Percentiles rank a stretch among this genome's conserved stretches.
Evolutionary conservation across 768 basidiomycete species (phyloP).

Genomic region (Kondoa subrosea): DNA sequence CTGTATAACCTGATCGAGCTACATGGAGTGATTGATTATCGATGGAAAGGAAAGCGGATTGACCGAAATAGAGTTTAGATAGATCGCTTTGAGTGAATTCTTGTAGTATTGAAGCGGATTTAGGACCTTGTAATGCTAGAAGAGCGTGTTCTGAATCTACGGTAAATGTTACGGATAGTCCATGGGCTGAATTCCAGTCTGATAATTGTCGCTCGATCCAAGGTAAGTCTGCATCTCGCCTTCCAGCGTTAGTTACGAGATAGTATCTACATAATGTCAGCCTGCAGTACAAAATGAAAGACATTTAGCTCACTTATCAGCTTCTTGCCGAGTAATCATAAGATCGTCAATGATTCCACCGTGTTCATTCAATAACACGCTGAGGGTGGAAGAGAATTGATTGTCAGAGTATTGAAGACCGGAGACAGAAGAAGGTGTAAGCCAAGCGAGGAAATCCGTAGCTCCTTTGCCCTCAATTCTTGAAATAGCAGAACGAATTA

Average conservation of each 20-base stretch:
- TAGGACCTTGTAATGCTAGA: slow-evolving; percentile 82
- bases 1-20: slow-evolving; percentile 89
- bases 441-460: slow-evolving; percentile 66
- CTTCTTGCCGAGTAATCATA: slow-evolving; percentile 42
- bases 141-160: slow-evolving; percentile 70
- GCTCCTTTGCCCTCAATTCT: slow-evolving; percentile 69
- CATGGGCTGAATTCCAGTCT: slow-evolving; percentile 53
- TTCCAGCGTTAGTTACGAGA: slow-evolving; percentile 88
- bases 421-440: slow-evolving; percentile 60
- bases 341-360: slow-evolving; percentile 97
- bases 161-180: slow-evolving; percentile 53
- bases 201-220: slow-evolving; percentile 54
- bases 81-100: slow-evolving; percentile 41
- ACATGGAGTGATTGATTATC: slow-evolving; percentile 41
- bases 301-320: slow-evolving; percentile 26
- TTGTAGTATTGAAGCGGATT: slow-evolving; percentile 65
- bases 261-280: slow-evolving; percentile 79
- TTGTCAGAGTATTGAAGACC: slow-evolving; percentile 20
- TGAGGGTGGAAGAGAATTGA: slow-evolving; percentile 65
- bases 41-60: slow-evolving; percentile 60
- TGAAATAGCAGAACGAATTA: slow-evolving; percentile 11
- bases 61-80: slow-evolving; percentile 59
- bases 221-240: slow-evolving; percentile 59
- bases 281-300: too few species aligned
- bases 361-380: slow-evolving; percentile 66